Evolutionary conservation across 2,329 filamentous ascomycete species (phyloP), one percentile per base, ranked within the genome.

Genomic region (Alternaria burnsii): DNA sequence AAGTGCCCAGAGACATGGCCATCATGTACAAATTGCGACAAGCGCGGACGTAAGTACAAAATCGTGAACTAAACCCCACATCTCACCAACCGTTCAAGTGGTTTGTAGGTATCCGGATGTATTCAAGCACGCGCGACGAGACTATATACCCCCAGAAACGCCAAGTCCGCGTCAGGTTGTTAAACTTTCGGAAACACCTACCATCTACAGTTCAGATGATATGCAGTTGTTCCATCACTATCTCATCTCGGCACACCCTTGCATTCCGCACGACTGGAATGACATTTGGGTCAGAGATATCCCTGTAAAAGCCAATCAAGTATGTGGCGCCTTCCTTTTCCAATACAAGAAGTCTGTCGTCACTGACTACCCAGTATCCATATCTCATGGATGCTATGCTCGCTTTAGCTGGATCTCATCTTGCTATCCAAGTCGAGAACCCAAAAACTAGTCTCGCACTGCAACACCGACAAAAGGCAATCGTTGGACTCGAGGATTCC

Each of bases 221-320:
- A 78, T 86, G 71, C 78, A 82, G 20, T 84, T 85, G 71, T 86
- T 86, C 64, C 82, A 85, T 52, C 84, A 86, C 63, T 86, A 85
- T 63, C 63, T 86, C 9, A 73, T 82, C 5, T 72, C 79, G 8
- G 83, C 83, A 2, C 60, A 77, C 75, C 4, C 70, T 12, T 59
- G 55, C 42, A 61, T 71, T 22, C 67, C 70, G 12, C 40, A 55
- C 22, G 62, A 66, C 18, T 54, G 55, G 48, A 43, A 67, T 12
- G 46, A 47, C 3, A 47, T 71, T 8, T 71, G 68, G 68, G 42
- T 59, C n/a, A 61, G 20, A 48, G 67, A 71, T 18, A 52, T 71
- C 9, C 67, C 68, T 3, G 24, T 44, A 5, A 55, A 59, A 48
- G 62, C 60, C 42, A 63, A 70, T 43, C 57, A 68, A 42, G 69